Conservation (phyloP, 345 rosid genomes). For the Garcia nutans region DNA sequence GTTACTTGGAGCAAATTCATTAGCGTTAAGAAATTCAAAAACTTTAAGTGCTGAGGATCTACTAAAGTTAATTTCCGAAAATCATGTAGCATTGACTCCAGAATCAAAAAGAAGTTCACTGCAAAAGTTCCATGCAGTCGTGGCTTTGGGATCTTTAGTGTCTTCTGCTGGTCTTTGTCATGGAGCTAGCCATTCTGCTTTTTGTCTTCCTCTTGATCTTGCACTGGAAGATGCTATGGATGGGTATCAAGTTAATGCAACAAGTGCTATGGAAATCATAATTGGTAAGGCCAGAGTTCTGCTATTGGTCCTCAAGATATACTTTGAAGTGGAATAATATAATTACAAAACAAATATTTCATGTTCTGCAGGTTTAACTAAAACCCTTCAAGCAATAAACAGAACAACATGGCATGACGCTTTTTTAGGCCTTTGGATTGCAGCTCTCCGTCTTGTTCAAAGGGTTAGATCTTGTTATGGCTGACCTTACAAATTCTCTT, state of each 20-base stretch:
- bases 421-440: constrained; percentile 89
- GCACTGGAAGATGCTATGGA: constrained; percentile 90
- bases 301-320: not conserved
- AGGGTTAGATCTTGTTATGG: constrained; percentile 44
- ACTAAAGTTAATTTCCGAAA: constrained; percentile 56
- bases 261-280: constrained; percentile 71
- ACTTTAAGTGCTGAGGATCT: constrained; percentile 55
- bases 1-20: constrained; percentile 66
- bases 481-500: not conserved
- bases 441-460: constrained; percentile 93
- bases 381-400: constrained; percentile 83
- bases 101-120: constrained; percentile 48
- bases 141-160: constrained; percentile 53
- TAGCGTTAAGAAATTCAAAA: constrained; percentile 60
- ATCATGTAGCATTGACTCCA: constrained; percentile 34
- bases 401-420: constrained; percentile 82
- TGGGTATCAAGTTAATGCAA: constrained; percentile 78
- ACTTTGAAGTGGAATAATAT: not conserved
- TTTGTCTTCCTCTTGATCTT: constrained; percentile 95
- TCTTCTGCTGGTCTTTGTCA: constrained; percentile 63
- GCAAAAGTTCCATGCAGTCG: constrained; percentile 54
- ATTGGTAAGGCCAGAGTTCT: constrained; percentile 42
- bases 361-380: constrained; percentile 70
- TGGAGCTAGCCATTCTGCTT: constrained; percentile 69
- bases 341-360: not conserved